A percentile compares a stretch with the other conserved stretches of the same genome.
Conservation (phyloP, 2,329 filamentous ascomycete genomes). For the Sarocladium kiliense region DNA sequence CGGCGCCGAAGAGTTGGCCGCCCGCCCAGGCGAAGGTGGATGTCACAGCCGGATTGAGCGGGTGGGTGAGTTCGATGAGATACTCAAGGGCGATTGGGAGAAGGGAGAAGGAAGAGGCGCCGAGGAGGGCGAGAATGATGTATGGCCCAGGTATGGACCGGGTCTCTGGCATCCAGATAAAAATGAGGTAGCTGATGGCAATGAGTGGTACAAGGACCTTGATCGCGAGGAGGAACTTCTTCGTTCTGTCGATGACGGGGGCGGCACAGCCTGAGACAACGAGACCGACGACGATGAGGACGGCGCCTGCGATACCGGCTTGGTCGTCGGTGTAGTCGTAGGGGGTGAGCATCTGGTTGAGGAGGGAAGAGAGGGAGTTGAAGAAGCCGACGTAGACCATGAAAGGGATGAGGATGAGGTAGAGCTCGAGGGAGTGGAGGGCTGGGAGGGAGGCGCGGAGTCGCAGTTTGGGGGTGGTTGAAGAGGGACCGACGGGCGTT, state of each 20-base stretch:
- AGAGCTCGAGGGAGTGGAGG: slow-evolving; percentile 65
- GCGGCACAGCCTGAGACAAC: slow-evolving; percentile 69
- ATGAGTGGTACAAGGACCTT: slow-evolving; percentile 72
- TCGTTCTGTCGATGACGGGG: slow-evolving; percentile 80
- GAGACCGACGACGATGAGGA: slow-evolving; percentile 86
- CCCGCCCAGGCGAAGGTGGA: slow-evolving; percentile 80
- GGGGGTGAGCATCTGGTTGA: slow-evolving; percentile 85
- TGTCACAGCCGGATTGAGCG: slow-evolving; percentile 79
- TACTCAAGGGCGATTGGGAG: slow-evolving; percentile 84
- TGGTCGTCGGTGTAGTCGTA: slow-evolving; percentile 81
- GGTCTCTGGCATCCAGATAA: slow-evolving; percentile 71
- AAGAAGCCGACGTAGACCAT: slow-evolving; percentile 84
- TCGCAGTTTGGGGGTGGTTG: slow-evolving; percentile 50
- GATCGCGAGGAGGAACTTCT: slow-evolving; percentile 69
- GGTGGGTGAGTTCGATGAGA: slow-evolving; percentile 81
- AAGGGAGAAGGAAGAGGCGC: slow-evolving; percentile 73
- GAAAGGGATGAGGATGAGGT: slow-evolving; percentile 77
- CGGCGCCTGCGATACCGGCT: slow-evolving; percentile 81
- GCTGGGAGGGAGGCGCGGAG: slow-evolving; percentile 47
- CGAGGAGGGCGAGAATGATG: slow-evolving; percentile 68
- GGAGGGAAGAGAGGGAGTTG: slow-evolving; percentile 81
- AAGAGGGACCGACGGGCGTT: slow-evolving; percentile 68
- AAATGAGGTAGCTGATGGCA: slow-evolving; percentile 65
- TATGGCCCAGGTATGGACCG: slow-evolving; percentile 63
- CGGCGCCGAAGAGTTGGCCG: slow-evolving; percentile 77